Evolutionary conservation across 306 rosid species (phyloP).

Genomic region (Pyrus betulifolia): DNA sequence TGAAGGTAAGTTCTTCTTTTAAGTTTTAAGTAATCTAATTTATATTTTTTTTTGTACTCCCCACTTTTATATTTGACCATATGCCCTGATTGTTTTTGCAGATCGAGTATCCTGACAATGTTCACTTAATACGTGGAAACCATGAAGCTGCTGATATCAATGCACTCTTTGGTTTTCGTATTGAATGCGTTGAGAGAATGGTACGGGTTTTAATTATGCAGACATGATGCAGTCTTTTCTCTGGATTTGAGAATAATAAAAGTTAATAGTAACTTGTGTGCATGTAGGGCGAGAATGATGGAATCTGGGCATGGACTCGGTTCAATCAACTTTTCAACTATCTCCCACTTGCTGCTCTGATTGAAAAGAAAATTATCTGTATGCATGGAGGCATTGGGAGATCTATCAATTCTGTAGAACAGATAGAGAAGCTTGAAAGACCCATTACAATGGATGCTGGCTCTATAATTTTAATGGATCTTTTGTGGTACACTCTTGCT

Average conservation of each 20-base stretch:
- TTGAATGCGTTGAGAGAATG: conserved; percentile 99
- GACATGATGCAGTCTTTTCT: conserved; percentile 15
- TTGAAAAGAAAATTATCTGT: conserved; percentile 97
- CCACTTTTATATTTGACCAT: conserved; percentile 18
- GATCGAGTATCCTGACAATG: conserved; percentile 94
- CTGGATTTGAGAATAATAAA: conserved; percentile 5
- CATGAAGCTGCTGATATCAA: conserved; percentile 99
- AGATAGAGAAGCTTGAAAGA: conserved; percentile 95
- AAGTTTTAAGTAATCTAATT: conserved; percentile 4
- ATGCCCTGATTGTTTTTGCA: conserved; percentile 38
- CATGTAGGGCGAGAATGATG: conserved; percentile 91
- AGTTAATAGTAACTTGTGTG: conserved; percentile 25
- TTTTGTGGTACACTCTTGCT: conserved; percentile 57
- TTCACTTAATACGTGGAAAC: conserved; percentile 98
- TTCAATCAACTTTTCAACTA: conserved; percentile 97
- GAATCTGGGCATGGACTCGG: conserved; percentile 99
- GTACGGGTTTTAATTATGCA: conserved; percentile 34
- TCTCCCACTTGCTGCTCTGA: conserved; percentile 94
- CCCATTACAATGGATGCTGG: conserved; percentile 99
- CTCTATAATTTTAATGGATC: conserved; percentile 92
- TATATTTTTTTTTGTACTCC: conserved; percentile 9
- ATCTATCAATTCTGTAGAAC: conserved; percentile 86
- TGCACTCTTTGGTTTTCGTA: conserved; percentile 97
- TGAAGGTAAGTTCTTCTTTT: conserved; percentile 55
- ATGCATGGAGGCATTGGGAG: conserved; percentile 99